phyloP scores from a whole-genome alignment of 2,329 filamentous ascomycete genomes.

The Beauveria medogensis region DNA sequence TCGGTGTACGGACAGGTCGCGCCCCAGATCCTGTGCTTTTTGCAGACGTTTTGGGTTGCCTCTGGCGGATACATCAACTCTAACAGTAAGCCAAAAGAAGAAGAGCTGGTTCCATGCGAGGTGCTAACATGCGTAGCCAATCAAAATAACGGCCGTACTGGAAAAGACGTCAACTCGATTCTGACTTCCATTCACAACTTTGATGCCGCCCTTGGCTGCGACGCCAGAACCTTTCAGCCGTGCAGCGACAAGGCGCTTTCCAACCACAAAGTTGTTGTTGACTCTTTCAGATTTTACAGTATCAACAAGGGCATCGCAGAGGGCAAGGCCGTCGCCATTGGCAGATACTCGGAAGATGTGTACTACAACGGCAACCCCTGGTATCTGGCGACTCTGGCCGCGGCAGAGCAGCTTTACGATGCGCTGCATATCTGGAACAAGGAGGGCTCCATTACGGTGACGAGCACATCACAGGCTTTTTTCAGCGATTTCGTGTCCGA shows the following conservation, averaged over 20 bases:
- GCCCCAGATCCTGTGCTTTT: conserved; percentile 63
- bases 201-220: conserved; percentile 57
- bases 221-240: conserved; percentile 68
- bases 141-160: conserved; percentile 51
- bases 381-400: conserved; percentile 69
- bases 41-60: conserved; percentile 64
- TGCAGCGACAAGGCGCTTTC: conserved; percentile 62
- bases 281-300: conserved; percentile 67
- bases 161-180: conserved; percentile 65
- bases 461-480: conserved; percentile 57
- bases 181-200: conserved; percentile 60
- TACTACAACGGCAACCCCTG: conserved; percentile 78
- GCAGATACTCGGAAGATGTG: conserved; percentile 62
- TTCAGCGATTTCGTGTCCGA: conserved; percentile 58
- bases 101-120: neutral
- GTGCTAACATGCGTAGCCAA: conserved; percentile 35
- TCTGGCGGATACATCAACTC: conserved; percentile 54
- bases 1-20: conserved; percentile 55
- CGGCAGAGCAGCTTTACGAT: conserved; percentile 73
- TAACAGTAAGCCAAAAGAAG: conserved; percentile 42
- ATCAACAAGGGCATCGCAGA: conserved; percentile 59
- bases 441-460: conserved; percentile 55
- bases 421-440: conserved; percentile 64
- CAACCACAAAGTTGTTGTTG: conserved; percentile 68
- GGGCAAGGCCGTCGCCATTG: conserved; percentile 53